Base-by-base conservation (phyloP, 202 grass and related monocot species). In the Eragrostis tef region DNA sequence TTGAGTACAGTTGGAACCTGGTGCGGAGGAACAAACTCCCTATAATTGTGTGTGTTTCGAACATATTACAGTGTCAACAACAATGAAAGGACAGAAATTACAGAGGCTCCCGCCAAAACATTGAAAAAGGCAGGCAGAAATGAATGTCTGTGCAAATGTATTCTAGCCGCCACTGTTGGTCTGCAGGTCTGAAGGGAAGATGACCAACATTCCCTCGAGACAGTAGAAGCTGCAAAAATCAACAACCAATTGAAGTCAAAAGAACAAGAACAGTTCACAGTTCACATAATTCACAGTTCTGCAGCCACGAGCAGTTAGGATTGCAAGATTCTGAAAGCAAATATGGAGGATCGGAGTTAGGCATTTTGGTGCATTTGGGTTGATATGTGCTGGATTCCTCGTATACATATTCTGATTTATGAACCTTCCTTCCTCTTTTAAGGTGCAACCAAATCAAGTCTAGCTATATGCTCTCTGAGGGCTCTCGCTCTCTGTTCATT, bases 1-100 rank as follows among this genome's bases (percentile, higher is more conserved):
- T 19, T 19, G 16, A 52, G 16, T n/a, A 24, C 54, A 61, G 11
- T 61, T 27, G 16, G 17, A 19, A 20, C 11, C 61, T 22, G 54
- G 10, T 13, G 31, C 8, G 61, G 78, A 86, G 58, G 43, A 59
- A 73, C 16, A 60, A 41, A 50, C 48, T 85, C 41, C 39, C 57
- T 78, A 86, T 82, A 73, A 12, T 62, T 52, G 67, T 74, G 67
- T 74, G 67, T 79, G 77, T 79, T 73, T 82, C 4, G 52, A 78
- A 57, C 57, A 78, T 77, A 65, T 86, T 78, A 83, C 24, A 86
- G 12, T 70, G 50, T 34, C 25, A 74, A 36, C 48, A 5, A 51
- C 52, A 70, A 67, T 14, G 44, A 42, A 64, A 24, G 42, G 7
- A 56, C 42, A 58, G 1, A 62, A 78, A 85, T 82, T 66, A 78